These are phyloP conservation scores for Kwoniella heveanensis DNA, from an alignment of 768 basidiomycete species.

Conservation along the genomic window DNA sequence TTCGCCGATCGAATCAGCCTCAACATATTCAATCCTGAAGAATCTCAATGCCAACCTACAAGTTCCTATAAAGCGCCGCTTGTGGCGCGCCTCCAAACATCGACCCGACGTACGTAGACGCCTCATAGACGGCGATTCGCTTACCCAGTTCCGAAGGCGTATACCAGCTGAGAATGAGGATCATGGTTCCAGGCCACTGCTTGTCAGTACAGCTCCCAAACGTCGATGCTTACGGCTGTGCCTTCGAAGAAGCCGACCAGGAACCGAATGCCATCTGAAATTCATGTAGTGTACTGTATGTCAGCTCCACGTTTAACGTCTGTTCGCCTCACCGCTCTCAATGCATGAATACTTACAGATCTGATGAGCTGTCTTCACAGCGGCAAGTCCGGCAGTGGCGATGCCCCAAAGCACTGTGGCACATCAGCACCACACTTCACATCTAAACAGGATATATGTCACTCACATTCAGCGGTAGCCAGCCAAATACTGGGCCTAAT, in stretches of 20 bases:
- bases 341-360: background rate
- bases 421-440: too few species aligned
- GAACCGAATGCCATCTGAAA: slow-evolving; percentile 7
- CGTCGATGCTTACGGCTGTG: slow-evolving; percentile 1
- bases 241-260: slow-evolving; percentile 8
- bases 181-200: background rate
- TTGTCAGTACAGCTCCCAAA: background rate
- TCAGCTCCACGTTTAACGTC: too few species aligned
- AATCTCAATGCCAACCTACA: slow-evolving; percentile 19
- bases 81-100: slow-evolving; percentile 57
- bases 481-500: slow-evolving; percentile 8
- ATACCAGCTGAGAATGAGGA: slow-evolving; percentile 2
- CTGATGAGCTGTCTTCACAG: background rate
- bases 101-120: slow-evolving; percentile 40
- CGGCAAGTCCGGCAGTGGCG: background rate
- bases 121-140: slow-evolving; percentile 50
- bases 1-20: background rate
- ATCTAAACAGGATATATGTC: too few species aligned
- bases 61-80: slow-evolving; percentile 57
- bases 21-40: background rate
- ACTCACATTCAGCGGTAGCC: slow-evolving; percentile 9
- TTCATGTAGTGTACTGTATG: too few species aligned
- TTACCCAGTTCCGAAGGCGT: slow-evolving; percentile 58
- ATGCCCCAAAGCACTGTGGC: slow-evolving; percentile 5
- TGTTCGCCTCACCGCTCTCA: too few species aligned